Evolutionary conservation across 2,329 filamentous ascomycete genomes (phyloP).

Genomic region (Sporothrix euskadiensis): DNA sequence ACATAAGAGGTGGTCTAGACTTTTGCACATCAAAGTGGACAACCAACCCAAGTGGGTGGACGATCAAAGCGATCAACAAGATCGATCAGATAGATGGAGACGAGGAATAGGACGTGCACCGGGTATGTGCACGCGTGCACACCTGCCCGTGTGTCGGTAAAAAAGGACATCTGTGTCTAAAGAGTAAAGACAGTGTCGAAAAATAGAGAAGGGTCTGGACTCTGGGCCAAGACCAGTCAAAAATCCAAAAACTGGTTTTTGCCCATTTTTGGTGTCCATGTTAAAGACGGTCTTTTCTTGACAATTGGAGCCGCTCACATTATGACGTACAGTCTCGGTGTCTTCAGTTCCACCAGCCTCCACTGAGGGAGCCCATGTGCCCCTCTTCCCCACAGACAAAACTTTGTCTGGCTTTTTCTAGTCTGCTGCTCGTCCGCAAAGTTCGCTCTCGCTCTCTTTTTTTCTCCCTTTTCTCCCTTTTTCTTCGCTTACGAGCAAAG

Average conservation of each 20-base stretch:
- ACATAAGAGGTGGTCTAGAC: not conserved
- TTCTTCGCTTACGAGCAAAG: not conserved
- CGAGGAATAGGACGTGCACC: not conserved
- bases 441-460: not conserved
- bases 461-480: not conserved
- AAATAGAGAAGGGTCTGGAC: not conserved
- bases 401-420: not conserved
- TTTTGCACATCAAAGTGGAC: not conserved
- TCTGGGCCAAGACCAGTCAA: not conserved
- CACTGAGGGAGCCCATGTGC: no score
- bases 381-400: conserved; percentile 2
- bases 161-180: not conserved
- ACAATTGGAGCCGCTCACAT: no score
- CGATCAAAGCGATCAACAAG: conserved; percentile 7
- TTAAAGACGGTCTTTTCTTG: not conserved
- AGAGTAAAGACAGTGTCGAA: not conserved
- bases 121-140: not conserved
- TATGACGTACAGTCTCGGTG: no score
- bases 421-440: no score
- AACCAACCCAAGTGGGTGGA: not conserved
- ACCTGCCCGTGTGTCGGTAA: not conserved
- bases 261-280: not conserved
- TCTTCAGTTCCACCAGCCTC: no score
- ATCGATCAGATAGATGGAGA: not conserved
- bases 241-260: not conserved